Percentiles rank a stretch among this genome's conserved stretches.
phyloP scores from a whole-genome alignment of 2,329 filamentous ascomycete species.

The Microdochium paspali region DNA sequence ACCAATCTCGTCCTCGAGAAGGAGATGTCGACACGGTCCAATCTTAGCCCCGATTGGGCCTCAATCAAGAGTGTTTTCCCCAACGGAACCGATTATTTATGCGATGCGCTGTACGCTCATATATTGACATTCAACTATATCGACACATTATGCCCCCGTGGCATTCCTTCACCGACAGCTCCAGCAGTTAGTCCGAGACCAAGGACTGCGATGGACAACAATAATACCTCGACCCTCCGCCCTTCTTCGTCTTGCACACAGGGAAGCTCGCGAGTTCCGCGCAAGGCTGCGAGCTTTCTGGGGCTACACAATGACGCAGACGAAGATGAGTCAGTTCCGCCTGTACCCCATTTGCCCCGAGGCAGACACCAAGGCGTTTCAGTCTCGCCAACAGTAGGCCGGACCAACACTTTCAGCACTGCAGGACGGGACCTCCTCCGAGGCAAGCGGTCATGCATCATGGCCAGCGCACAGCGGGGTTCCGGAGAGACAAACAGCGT shows the following conservation, averaged over 20 bases:
- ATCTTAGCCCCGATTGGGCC: slow-evolving; percentile 24
- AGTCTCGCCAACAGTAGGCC: not conserved
- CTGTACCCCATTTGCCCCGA: not conserved
- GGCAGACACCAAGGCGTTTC: not conserved
- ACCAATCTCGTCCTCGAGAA: not conserved
- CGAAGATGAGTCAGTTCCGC: not conserved
- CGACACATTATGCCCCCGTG: slow-evolving; percentile 22
- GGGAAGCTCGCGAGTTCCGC: slow-evolving; percentile 14
- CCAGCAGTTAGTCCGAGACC: not conserved
- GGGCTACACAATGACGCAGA: slow-evolving; percentile 23
- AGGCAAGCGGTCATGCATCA: not conserved
- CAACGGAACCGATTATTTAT: slow-evolving; percentile 41
- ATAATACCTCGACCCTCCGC: not conserved
- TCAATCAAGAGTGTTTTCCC: slow-evolving; percentile 43
- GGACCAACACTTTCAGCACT: not conserved
- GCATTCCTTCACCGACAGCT: slow-evolving; percentile 3
- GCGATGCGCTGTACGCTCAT: slow-evolving; percentile 50
- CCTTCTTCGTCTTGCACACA: not conserved
- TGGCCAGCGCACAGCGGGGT: not conserved
- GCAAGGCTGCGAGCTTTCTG: slow-evolving; percentile 41
- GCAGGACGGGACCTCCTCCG: not conserved
- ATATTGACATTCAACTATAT: slow-evolving; percentile 52
- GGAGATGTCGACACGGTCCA: not conserved
- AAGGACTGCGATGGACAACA: not conserved
- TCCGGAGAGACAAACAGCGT: not conserved